Percentiles rank a stretch among this genome's conserved stretches.
Conservation (phyloP, 768 basidiomycete genomes). For the Boletus sensibilis region DNA sequence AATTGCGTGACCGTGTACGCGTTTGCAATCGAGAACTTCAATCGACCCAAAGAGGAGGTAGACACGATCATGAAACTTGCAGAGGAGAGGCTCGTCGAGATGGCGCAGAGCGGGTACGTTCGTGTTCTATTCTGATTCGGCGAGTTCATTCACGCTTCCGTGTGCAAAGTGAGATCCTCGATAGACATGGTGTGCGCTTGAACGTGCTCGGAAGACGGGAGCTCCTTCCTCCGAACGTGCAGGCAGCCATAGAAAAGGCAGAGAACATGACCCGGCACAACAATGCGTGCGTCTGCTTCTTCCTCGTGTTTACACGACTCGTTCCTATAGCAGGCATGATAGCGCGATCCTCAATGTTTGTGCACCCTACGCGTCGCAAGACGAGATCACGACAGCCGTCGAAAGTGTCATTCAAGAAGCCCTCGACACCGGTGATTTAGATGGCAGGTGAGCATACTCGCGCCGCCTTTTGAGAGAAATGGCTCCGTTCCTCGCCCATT, state of each 20-base stretch:
- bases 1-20: conserved; percentile 91
- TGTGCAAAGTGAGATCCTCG: conserved; percentile 70
- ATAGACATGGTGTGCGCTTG: conserved; percentile 79
- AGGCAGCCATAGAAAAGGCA: conserved; percentile 63
- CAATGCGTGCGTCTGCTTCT: conserved; percentile 45
- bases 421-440: conserved; percentile 31
- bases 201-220: conserved; percentile 75
- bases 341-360: conserved; percentile 90
- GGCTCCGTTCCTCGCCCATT: neutral
- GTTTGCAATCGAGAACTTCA: conserved; percentile 98
- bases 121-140: neutral
- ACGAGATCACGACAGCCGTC: conserved; percentile 87
- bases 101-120: conserved; percentile 77
- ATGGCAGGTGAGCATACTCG: conserved; percentile 23
- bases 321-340: neutral
- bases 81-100: conserved; percentile 71
- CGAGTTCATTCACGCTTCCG: neutral
- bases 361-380: conserved; percentile 88
- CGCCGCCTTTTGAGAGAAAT: too few relatives aligned
- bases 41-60: conserved; percentile 81
- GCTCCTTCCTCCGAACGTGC: conserved; percentile 79
- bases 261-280: conserved; percentile 77
- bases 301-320: neutral
- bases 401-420: conserved; percentile 33
- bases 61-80: conserved; percentile 84